Evolutionary conservation across 176 grass and related monocot species (phyloP).

Genomic region (Musa schizocarpa): DNA sequence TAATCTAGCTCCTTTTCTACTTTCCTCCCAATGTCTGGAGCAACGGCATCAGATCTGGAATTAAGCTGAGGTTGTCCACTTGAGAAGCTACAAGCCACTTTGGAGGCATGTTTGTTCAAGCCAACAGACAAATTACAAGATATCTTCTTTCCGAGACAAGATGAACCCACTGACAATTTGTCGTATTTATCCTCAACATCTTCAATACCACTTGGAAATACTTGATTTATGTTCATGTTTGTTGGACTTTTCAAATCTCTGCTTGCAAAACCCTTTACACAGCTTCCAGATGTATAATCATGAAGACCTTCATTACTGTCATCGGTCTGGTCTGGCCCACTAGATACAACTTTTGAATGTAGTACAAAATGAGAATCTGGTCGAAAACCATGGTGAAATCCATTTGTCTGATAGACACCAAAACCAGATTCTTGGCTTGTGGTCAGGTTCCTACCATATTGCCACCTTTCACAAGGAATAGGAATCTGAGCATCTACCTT

Average conservation of each 20-base stretch:
- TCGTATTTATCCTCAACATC: conserved; percentile 3
- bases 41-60: conserved; percentile 10
- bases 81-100: conserved; percentile 15
- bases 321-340: neutral
- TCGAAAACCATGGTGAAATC: conserved; percentile 10
- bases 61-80: conserved; percentile 24
- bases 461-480: neutral
- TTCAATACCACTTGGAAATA: conserved; percentile 6
- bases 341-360: conserved; percentile 3
- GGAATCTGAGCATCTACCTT: neutral
- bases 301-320: neutral
- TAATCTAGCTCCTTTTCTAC: neutral
- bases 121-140: conserved; percentile 7
- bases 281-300: neutral
- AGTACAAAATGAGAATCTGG: conserved; percentile 19
- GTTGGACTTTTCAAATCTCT: neutral
- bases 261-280: conserved; percentile 18
- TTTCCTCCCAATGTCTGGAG: conserved; percentile 14
- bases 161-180: conserved; percentile 11
- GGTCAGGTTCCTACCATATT: neutral
- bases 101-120: conserved; percentile 18
- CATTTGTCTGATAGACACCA: conserved; percentile 12
- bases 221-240: conserved; percentile 17
- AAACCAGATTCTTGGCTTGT: neutral
- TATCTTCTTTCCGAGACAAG: conserved; percentile 18